Conservation (phyloP, 2,329 filamentous ascomycete genomes). For the Colletotrichum agaves region DNA sequence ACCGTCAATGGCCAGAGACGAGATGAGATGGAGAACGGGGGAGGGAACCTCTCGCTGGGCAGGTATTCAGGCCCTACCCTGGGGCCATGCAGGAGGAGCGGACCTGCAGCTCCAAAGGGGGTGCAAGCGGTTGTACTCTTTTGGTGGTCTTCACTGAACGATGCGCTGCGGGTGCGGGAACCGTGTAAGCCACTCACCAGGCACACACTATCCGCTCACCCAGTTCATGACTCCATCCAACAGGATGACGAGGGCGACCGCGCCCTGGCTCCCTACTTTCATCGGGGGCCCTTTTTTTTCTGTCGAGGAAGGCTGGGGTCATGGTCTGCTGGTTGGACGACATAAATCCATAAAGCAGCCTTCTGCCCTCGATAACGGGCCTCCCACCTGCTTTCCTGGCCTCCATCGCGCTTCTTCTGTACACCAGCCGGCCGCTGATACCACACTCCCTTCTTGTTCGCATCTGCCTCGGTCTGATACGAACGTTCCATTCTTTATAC, state of each 20-base stretch:
- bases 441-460: slow-evolving; percentile 35
- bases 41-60: not conserved
- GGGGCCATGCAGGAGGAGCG: slow-evolving; percentile 33
- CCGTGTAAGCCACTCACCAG: not conserved
- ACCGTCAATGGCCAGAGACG: slow-evolving; percentile 7
- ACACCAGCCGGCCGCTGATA: slow-evolving; percentile 34
- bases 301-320: slow-evolving; percentile 22
- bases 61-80: slow-evolving; percentile 7
- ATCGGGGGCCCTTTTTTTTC: not conserved
- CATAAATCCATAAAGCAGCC: slow-evolving; percentile 34
- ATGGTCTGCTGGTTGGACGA: slow-evolving; percentile 34
- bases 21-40: slow-evolving; percentile 32
- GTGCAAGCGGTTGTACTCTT: slow-evolving; percentile 19
- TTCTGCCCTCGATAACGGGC: slow-evolving; percentile 23
- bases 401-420: slow-evolving; percentile 31
- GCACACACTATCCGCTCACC: not conserved
- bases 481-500: slow-evolving; percentile 37
- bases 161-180: too few relatives aligned
- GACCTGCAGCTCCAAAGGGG: slow-evolving; percentile 33
- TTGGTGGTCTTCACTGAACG: too few relatives aligned
- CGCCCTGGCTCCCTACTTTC: slow-evolving; percentile 5
- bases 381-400: slow-evolving; percentile 14
- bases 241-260: slow-evolving; percentile 20
- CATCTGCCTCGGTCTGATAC: slow-evolving; percentile 21
- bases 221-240: slow-evolving; percentile 10